Percentiles rank a stretch among this genome's conserved stretches.
Conservation (phyloP, 2,329 filamentous ascomycete species). For the Nannizziopsis barbatae region DNA sequence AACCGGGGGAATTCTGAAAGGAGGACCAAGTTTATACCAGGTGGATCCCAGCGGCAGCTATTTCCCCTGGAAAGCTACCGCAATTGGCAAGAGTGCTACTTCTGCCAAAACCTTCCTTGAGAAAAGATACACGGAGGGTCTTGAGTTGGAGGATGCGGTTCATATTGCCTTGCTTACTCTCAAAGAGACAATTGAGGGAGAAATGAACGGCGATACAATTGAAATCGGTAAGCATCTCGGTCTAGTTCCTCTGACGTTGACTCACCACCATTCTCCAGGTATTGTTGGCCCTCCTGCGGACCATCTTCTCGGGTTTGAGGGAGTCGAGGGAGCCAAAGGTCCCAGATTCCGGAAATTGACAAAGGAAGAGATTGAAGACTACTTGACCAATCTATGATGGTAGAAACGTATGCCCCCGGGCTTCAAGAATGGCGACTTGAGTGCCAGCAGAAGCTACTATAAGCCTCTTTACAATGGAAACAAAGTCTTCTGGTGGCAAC, state of each 20-base stretch:
- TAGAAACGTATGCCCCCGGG: background rate
- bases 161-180: slow-evolving; percentile 94
- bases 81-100: slow-evolving; percentile 96
- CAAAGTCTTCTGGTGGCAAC: no score
- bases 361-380: slow-evolving; percentile 98
- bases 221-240: slow-evolving; percentile 64
- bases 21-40: slow-evolving; percentile 94
- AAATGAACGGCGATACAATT: slow-evolving; percentile 98
- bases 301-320: slow-evolving; percentile 72
- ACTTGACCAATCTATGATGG: slow-evolving; percentile 87
- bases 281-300: slow-evolving; percentile 93
- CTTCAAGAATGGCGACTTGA: no score
- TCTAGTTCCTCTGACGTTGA: slow-evolving; percentile 6
- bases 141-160: slow-evolving; percentile 95
- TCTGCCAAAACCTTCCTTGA: slow-evolving; percentile 98
- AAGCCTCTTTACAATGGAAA: no score
- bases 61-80: slow-evolving; percentile 98
- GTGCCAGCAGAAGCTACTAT: no score
- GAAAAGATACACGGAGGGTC: slow-evolving; percentile 94
- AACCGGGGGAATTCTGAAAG: slow-evolving; percentile 91
- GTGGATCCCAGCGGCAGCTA: slow-evolving; percentile 98
- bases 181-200: slow-evolving; percentile 98
- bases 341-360: slow-evolving; percentile 55
- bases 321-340: slow-evolving; percentile 33
- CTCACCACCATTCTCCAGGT: slow-evolving; percentile 43